These are phyloP conservation scores for Boletellus sp. DNA, from an alignment of 768 basidiomycete genomes.

Conservation along the genomic window DNA sequence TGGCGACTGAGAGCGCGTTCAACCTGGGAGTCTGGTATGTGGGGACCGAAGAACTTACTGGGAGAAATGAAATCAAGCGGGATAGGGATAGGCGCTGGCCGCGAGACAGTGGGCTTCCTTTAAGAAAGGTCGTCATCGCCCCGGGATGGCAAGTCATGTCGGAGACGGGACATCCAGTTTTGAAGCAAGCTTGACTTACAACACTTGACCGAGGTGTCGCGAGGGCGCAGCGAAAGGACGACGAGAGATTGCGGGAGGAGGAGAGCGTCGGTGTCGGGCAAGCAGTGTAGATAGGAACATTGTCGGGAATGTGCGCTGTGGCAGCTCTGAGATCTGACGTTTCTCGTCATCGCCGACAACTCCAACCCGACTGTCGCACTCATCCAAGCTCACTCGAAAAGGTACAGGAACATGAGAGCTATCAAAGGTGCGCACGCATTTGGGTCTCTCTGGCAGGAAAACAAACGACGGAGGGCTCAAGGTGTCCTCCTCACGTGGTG, in stretches of 20 bases:
- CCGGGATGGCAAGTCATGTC: not conserved
- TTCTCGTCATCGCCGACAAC: conserved; percentile 18
- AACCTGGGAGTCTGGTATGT: not conserved
- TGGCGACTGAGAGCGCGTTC: conserved; percentile 4
- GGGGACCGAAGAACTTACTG: conserved; percentile 6
- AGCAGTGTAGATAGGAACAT: conserved; percentile 11
- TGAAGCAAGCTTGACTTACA: conserved; percentile 13
- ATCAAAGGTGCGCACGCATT: conserved; percentile 49
- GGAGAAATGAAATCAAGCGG: not conserved
- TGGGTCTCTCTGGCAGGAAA: conserved; percentile 3
- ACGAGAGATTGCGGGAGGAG: not conserved
- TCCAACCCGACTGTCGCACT: not conserved
- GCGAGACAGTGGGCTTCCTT: conserved; percentile 11
- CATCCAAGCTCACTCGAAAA: too few species aligned
- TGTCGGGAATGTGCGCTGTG: not conserved
- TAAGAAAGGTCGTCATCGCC: not conserved
- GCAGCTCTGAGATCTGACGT: not conserved
- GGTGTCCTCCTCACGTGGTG: conserved; percentile 70
- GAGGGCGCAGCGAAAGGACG: conserved; percentile 8
- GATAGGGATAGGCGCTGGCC: conserved; percentile 8
- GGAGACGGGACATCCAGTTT: not conserved
- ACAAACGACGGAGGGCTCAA: conserved; percentile 22
- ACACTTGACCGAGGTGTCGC: conserved; percentile 7
- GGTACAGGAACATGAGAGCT: conserved; percentile 47
- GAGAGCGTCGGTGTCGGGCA: not conserved